phyloP scores from a whole-genome alignment of 2,329 filamentous ascomycete genomes.

The Colletotrichum echinochloae region DNA sequence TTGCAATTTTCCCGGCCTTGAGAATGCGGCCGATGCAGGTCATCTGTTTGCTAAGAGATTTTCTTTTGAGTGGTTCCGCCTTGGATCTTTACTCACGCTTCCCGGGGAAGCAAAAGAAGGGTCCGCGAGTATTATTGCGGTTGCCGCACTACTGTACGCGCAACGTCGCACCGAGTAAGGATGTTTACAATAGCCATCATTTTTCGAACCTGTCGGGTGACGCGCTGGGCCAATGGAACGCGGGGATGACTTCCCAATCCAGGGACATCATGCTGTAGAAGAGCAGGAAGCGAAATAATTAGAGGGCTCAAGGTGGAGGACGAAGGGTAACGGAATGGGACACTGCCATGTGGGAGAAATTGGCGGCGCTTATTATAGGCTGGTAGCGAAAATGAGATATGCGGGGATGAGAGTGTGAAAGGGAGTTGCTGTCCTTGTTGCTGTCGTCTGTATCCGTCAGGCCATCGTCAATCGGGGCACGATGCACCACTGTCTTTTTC shows the following conservation, averaged over 20 bases:
- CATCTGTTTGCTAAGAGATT: slow-evolving; percentile 27
- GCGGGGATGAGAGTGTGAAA: background rate
- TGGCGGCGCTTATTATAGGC: slow-evolving; percentile 3
- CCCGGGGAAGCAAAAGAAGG: slow-evolving; percentile 32
- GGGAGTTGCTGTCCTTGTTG: background rate
- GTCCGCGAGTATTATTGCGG: slow-evolving; percentile 29
- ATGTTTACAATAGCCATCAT: slow-evolving; percentile 25
- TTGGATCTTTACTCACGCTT: background rate
- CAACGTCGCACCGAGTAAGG: slow-evolving; percentile 30
- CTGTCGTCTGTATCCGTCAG: slow-evolving; percentile 19
- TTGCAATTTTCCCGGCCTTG: slow-evolving; percentile 35
- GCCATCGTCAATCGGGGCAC: slow-evolving; percentile 25
- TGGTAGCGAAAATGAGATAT: slow-evolving; percentile 19
- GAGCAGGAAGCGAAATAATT: slow-evolving; percentile 37
- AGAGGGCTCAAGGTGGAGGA: slow-evolving; percentile 29
- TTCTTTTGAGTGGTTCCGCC: background rate
- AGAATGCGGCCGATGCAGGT: slow-evolving; percentile 10
- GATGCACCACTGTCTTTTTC: background rate
- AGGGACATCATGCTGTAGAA: slow-evolving; percentile 30
- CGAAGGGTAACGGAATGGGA: background rate
- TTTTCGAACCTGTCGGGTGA: slow-evolving; percentile 14
- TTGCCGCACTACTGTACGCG: slow-evolving; percentile 11
- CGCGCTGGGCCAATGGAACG: slow-evolving; percentile 30
- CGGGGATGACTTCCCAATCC: slow-evolving; percentile 38
- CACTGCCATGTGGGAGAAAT: slow-evolving; percentile 18